Base-by-base conservation (phyloP, 768 basidiomycete genomes). In the Pleurotus ostreatus region DNA sequence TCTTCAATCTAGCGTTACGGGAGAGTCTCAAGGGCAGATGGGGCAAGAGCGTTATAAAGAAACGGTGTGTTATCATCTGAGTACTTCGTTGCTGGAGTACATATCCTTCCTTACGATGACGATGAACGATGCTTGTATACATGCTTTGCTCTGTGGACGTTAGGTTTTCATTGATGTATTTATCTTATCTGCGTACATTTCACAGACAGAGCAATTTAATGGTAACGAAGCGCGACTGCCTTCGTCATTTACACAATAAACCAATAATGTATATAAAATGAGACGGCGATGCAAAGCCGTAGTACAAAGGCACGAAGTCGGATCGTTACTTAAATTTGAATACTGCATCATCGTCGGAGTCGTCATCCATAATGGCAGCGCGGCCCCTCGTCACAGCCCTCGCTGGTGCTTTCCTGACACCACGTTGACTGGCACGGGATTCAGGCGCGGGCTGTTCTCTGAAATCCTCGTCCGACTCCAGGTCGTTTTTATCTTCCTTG, bases 11-110 rank as follows among this genome's bases (percentile, higher is more conserved):
- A 12, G 97, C 97, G 5, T 73, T 98, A 58, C 83, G 83, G 69
- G 94, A 98, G 76, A 92, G 92, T 65, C 80, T 98, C 84, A 86
- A 79, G 61, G 84, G 88, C 16, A 77, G 81, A 51, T 89, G 89
- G 85, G 82, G 84, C 30, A 86, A 88, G 73, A 84, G 81, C 62
- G 80, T 83, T 47, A 85, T 79, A 69, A 76, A 83, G 66, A 79
- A 79, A 72, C 80, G 82, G 64, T 95, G 94, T 74, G 80, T 94
- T 46, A 75, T 94, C 55, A 68, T 76, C 56, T 81, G 59, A 65
- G 30, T 34, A 11, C 30, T 34, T 9, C 30, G 30, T 11, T 34
- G 30, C 30, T 34, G 30, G 30, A 11, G 30, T 34, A 9, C 30
- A 9, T 34, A 9, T 11, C 30, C 30, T 34, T 34, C 30, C 30